A percentile compares a stretch with the other conserved stretches of the same genome.
Conservation (phyloP, 2,329 filamentous ascomycete genomes). For the Diaporthe vaccinii region DNA sequence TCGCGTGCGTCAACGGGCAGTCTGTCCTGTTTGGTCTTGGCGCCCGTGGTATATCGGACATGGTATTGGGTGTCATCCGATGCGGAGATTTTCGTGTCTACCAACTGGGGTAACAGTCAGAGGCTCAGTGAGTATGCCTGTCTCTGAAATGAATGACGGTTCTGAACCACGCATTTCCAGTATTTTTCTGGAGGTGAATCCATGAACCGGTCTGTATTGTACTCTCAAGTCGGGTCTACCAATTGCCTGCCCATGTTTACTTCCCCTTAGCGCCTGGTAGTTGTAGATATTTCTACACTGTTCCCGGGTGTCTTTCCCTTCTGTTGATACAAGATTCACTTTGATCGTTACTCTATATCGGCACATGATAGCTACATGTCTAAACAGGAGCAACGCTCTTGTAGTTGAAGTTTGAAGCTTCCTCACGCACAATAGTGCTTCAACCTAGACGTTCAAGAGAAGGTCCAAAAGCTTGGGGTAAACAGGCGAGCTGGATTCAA, state of each 20-base stretch:
- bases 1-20: not conserved
- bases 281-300: not conserved
- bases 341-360: not conserved
- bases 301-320: fast-evolving
- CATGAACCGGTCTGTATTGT: not conserved
- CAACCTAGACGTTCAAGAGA: constrained; percentile 45
- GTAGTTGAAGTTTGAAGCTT: not conserved
- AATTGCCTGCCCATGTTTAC: not conserved
- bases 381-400: not conserved
- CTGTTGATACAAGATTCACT: too few species aligned
- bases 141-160: too few species aligned
- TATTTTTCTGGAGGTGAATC: not conserved
- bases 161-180: not conserved
- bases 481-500: constrained; percentile 46
- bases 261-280: too few species aligned
- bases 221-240: not conserved
- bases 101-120: not conserved
- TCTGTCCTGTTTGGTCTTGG: not conserved
- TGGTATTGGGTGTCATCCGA: constrained; percentile 1
- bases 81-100: constrained; percentile 15
- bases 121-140: not conserved
- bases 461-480: constrained; percentile 52
- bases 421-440: not conserved
- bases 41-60: not conserved
- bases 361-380: not conserved